Conservation (phyloP, 768 basidiomycete species). For the Mycena crocata region DNA sequence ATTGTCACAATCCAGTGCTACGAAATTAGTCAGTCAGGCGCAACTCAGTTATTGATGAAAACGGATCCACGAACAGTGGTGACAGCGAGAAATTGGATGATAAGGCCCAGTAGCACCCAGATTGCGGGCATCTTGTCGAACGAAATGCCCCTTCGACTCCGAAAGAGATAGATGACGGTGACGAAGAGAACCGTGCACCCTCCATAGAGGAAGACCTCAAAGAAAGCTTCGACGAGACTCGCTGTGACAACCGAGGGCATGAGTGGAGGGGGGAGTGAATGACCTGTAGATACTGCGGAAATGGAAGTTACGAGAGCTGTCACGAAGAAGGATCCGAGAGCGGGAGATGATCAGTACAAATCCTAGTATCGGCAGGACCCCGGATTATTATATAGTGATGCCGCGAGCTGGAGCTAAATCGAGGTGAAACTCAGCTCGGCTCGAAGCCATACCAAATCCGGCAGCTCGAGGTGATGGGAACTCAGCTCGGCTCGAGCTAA, state of each 20-base stretch:
- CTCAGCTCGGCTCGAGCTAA: too few species aligned
- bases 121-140: not conserved
- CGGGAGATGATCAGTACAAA: too few species aligned
- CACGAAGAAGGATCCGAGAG: too few species aligned
- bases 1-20: slow-evolving; percentile 7
- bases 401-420: too few species aligned
- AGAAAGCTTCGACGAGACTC: not conserved
- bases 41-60: not conserved
- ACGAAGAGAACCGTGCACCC: slow-evolving; percentile 16
- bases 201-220: slow-evolving; percentile 6
- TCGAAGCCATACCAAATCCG: too few species aligned
- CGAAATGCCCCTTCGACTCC: not conserved
- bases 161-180: slow-evolving; percentile 12
- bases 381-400: too few species aligned
- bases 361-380: too few species aligned
- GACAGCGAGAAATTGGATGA: not conserved
- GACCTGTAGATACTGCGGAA: too few species aligned
- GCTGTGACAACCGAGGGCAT: not conserved
- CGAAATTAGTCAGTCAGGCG: not conserved
- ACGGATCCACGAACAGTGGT: not conserved
- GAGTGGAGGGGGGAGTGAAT: not conserved
- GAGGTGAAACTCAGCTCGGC: too few species aligned
- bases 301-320: too few species aligned
- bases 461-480: too few species aligned
- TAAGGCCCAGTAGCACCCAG: not conserved